A percentile compares a stretch with the other conserved stretches of the same genome.
Evolutionary conservation across 305 asterid species (phyloP).

Genomic region (Fraxinus albicans): DNA sequence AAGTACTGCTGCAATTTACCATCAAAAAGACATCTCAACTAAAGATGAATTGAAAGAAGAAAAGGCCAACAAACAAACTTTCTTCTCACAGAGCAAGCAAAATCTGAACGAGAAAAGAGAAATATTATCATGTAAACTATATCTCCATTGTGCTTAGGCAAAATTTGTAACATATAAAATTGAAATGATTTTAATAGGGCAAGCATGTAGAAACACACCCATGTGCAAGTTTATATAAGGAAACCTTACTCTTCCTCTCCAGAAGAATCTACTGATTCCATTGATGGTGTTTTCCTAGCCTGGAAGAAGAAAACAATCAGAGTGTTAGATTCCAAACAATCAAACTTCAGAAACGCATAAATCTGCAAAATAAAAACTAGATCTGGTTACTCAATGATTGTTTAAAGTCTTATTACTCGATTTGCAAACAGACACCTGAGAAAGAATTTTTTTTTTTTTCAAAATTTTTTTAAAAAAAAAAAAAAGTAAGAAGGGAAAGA

Average conservation of each 20-base stretch:
- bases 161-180: neutral
- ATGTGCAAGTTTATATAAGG: constrained; percentile 22
- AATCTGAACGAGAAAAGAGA: neutral
- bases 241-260: constrained; percentile 96
- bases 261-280: constrained; percentile 82
- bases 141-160: constrained; percentile 4
- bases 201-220: constrained; percentile 13
- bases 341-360: neutral
- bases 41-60: neutral
- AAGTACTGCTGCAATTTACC: neutral
- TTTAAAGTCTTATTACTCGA: neutral
- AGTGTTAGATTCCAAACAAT: neutral
- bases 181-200: neutral
- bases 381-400: neutral
- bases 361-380: neutral
- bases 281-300: constrained; percentile 75
- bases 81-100: neutral
- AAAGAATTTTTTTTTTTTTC: neutral
- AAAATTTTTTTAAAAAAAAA: neutral
- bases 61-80: neutral
- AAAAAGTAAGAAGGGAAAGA: neutral
- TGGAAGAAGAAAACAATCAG: constrained; percentile 37
- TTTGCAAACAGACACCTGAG: neutral
- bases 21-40: neutral
- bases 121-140: constrained; percentile 9